Percentiles rank a stretch among this genome's conserved stretches.
These are phyloP conservation scores for Trametes cingulata DNA, from an alignment of 768 basidiomycete species.

Conservation along the genomic window DNA sequence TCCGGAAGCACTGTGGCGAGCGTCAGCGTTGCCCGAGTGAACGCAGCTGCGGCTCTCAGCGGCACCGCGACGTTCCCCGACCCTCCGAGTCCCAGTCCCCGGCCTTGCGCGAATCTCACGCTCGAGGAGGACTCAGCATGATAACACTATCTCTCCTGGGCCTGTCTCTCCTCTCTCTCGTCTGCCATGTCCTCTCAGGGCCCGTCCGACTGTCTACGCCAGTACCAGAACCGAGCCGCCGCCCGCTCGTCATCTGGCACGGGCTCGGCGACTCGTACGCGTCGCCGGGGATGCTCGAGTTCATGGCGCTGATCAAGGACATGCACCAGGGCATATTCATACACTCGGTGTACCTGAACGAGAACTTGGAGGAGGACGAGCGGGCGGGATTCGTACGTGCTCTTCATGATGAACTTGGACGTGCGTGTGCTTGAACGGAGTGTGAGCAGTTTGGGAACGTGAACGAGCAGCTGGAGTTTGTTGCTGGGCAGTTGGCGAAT, in stretches of 20 bases:
- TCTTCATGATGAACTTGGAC: not conserved
- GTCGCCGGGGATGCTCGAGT: constrained; percentile 72
- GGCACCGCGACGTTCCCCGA: no score
- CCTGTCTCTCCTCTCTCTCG: not conserved
- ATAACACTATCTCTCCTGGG: not conserved
- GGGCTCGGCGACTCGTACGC: constrained; percentile 77
- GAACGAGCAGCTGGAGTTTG: constrained; percentile 65
- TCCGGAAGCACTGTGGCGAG: no score
- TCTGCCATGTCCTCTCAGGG: not conserved
- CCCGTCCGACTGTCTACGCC: not conserved
- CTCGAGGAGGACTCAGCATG: no score
- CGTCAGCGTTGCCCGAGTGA: no score
- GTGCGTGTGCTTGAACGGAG: no score
- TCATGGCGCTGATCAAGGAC: constrained; percentile 55
- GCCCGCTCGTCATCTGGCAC: constrained; percentile 78
- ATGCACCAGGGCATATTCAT: constrained; percentile 77
- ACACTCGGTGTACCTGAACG: constrained; percentile 69
- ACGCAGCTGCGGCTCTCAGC: no score
- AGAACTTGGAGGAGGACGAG: constrained; percentile 61
- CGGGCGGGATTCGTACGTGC: constrained; percentile 70
- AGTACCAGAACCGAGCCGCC: constrained; percentile 1
- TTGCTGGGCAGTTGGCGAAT: constrained; percentile 60
- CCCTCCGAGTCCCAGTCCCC: no score
- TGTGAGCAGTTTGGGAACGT: constrained; percentile 73
- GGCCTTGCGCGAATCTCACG: no score